Evolutionary conservation across 108 stramenopile genomes (phyloP), one percentile per base, ranked within the genome.

Genomic region (Pseudonitzschia multistriata): DNA sequence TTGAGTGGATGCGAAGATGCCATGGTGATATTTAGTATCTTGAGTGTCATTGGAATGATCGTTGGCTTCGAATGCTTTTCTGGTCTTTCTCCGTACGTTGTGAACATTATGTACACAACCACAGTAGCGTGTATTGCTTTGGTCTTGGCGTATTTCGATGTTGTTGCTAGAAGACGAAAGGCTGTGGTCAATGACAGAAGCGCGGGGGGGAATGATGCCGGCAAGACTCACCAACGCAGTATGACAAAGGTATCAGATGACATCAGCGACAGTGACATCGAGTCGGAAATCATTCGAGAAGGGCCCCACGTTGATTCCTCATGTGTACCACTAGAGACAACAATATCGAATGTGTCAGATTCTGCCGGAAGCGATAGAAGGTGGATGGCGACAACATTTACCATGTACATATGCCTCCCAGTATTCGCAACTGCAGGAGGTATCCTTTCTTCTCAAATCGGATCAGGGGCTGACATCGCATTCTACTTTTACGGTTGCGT

Each of bases 381-480:
- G 17, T 45, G 42, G 42, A 45, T 17, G 42, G 42, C 1, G 8
- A 13, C 13, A 13, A 45, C 17, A 17, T 45, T 45, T 45, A 17
- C 42, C 42, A 17, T 40, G 40, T 17, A 40, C 5, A 4, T 37
- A 17, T 62, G 62, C 62, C 36, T 62, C 40, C 31, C 37, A 3
- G 0, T 62, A 2, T 62, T 62, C 35, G 62, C 37, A n/a, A 28
- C 33, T 33, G 10, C 24, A 0, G 66, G 66, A 2, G 66, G 66
- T 30, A 66, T 66, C 28, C 47, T 66, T 17, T 66, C 66, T 25
- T 49, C 66, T 28, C 66, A 66, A 66, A 50, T 66, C 50, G 66
- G 66, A 66, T 50, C 66, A 3, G 66, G 66, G 11, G 66, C 66
- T 31, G 66, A 66, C 7, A 66, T 66, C 19, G 27, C 49, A 27